Conservation (phyloP, 208 protist species). For the Leishmania amazonensis region DNA sequence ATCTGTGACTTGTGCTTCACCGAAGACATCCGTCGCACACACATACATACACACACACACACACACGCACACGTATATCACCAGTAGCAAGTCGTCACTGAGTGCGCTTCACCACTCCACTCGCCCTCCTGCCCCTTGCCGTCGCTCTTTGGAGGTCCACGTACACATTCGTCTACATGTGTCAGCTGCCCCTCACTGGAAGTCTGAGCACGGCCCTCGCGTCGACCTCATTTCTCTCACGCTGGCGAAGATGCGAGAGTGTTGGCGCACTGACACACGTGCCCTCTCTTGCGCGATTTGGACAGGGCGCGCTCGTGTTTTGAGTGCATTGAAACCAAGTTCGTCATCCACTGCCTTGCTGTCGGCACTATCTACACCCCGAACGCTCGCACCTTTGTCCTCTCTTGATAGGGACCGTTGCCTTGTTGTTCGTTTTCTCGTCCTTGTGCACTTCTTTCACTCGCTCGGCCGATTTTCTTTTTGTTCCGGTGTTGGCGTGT, state of each 20-base stretch:
- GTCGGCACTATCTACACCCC: background rate
- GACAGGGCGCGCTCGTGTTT: background rate
- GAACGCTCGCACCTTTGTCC: background rate
- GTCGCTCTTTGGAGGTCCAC: background rate
- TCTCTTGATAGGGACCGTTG: background rate
- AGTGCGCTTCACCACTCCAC: background rate
- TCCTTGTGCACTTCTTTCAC: background rate
- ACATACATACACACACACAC: background rate
- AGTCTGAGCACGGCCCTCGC: background rate
- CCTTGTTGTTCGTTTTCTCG: constrained; percentile 6
- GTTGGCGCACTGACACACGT: background rate
- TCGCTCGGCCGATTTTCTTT: background rate
- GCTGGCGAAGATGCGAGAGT: background rate
- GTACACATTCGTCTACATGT: background rate
- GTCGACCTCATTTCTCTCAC: background rate
- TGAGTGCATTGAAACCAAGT: background rate
- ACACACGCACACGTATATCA: background rate
- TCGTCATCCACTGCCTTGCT: background rate
- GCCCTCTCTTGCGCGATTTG: background rate
- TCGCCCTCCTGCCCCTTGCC: background rate
- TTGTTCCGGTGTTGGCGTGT: background rate
- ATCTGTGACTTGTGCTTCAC: background rate
- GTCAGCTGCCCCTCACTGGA: background rate
- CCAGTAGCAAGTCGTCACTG: background rate
- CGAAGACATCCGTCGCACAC: background rate